Conservation (phyloP, 495 filamentous ascomycete species). For the Podospora tetraspora region DNA sequence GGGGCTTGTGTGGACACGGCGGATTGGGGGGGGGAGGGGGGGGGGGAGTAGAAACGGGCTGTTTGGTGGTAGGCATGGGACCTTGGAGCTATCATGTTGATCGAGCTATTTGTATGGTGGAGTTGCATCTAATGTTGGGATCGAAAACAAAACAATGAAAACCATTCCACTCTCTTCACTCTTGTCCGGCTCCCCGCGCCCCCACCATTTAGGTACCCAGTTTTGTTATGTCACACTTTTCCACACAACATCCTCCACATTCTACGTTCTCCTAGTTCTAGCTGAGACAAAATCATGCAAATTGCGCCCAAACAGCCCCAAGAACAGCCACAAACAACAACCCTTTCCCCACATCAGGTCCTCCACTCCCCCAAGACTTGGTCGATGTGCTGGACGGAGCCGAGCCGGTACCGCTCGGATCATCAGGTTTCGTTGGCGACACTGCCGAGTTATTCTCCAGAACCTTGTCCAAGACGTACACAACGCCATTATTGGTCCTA, state of each 20-base stretch:
- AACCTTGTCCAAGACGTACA: constrained; percentile 34
- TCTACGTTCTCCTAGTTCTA: too few relatives aligned
- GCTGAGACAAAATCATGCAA: neutral
- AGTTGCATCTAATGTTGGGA: neutral
- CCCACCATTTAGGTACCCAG: too few relatives aligned
- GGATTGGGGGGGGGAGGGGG: too few relatives aligned
- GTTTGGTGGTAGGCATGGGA: neutral
- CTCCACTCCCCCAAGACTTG: neutral
- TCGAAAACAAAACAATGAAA: neutral
- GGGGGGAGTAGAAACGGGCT: too few relatives aligned
- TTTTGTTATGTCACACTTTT: too few relatives aligned
- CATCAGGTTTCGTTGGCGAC: neutral
- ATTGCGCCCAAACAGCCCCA: neutral
- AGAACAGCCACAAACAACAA: neutral
- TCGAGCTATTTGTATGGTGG: neutral
- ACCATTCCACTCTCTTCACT: neutral
- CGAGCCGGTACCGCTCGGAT: neutral
- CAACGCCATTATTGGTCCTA: constrained; percentile 32
- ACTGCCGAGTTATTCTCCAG: neutral
- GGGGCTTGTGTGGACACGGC: too few relatives aligned
- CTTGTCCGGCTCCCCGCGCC: too few relatives aligned
- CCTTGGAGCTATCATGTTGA: neutral
- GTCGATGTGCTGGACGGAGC: neutral
- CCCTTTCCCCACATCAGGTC: neutral
- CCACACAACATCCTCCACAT: too few relatives aligned